A percentile compares a stretch with the other conserved stretches of the same genome.
These are phyloP conservation scores for Tolypocladium tropicale DNA, from an alignment of 2,329 filamentous ascomycete species.

Conservation along the genomic window DNA sequence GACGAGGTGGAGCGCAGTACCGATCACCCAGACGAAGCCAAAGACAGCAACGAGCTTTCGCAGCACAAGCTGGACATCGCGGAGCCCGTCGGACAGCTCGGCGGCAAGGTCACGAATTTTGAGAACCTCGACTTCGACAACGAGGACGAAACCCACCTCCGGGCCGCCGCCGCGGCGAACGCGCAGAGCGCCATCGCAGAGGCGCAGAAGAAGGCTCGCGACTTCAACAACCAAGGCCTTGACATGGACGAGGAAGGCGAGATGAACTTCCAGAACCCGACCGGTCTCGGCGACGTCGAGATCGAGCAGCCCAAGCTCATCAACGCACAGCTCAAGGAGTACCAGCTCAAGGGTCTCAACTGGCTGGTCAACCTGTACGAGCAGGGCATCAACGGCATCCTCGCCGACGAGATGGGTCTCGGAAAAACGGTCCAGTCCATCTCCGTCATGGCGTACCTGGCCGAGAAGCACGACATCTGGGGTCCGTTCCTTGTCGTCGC, in stretches of 20 bases:
- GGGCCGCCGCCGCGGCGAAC: slow-evolving; percentile 83
- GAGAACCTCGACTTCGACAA: slow-evolving; percentile 93
- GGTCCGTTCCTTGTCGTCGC: slow-evolving; percentile 95
- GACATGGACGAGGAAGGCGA: slow-evolving; percentile 85
- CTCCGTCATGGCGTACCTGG: slow-evolving; percentile 97
- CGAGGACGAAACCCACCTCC: slow-evolving; percentile 76
- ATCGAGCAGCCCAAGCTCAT: slow-evolving; percentile 91
- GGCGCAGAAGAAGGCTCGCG: slow-evolving; percentile 83
- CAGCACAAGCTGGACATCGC: slow-evolving; percentile 37
- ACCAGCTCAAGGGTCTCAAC: slow-evolving; percentile 97
- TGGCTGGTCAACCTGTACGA: slow-evolving; percentile 99
- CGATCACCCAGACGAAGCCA: slow-evolving; percentile 63
- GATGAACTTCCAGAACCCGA: slow-evolving; percentile 99
- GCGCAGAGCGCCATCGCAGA: slow-evolving; percentile 93
- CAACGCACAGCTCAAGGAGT: slow-evolving; percentile 91
- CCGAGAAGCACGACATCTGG: slow-evolving; percentile 96
- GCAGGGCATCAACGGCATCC: slow-evolving; percentile 97
- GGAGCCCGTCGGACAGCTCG: slow-evolving; percentile 43
- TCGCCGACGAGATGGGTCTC: slow-evolving; percentile 98
- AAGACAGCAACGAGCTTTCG: slow-evolving; percentile 30
- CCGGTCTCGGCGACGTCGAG: slow-evolving; percentile 85
- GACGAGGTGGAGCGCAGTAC: slow-evolving; percentile 87
- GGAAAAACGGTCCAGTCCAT: slow-evolving; percentile 99
- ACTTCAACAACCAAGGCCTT: slow-evolving; percentile 70
- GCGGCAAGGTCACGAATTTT: slow-evolving; percentile 78